Base-by-base conservation (phyloP, 257 asterid genomes). In the Solanum clarkiae region DNA sequence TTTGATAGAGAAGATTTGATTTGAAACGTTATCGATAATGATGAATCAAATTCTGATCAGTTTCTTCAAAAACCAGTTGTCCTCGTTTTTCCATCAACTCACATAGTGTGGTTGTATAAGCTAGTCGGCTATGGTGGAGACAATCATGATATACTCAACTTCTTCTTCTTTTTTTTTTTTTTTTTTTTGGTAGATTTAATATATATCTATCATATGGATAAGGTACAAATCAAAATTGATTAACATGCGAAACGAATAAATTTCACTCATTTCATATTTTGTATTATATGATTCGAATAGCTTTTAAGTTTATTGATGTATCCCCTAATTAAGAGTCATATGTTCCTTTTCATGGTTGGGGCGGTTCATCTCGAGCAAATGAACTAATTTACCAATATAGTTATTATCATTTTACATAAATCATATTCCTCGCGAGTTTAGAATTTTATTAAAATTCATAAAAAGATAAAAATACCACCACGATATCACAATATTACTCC, bases 21-120 rank as follows among this genome's bases (percentile, higher is more conserved):
- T 1, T 12, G 5, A 32, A 68, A 68, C 0, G 4, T 68, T 68
- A 16, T 6, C 8, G 12, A 59, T 6, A 32, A 60, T 7, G 45
- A 65, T 1, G 22, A 69, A 1, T 11, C 51, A 36, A 8, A 1
- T 69, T 36, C 0, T 15, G 4, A 36, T 4, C 2, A 0, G 4
- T 36, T 36, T 2, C 0, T 1, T 20, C 4, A 4, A 7, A 68
- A 69, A 36, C 36, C 17, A 17, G 22, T 4, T n/a, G 7, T 55
- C 10, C 10, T 6, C 4, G 4, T 17, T 18, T 18, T n/a, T 2
- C 5, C 13, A 68, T 68, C 12, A 40, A 36, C 51, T 69, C 45
- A 29, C 14, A n/a, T 66, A 66, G 17, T 24, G 79, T 69, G 24
- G 79, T 69, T 17, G 79, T 36, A 40, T 40, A 51, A 69, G 26